These are phyloP conservation scores for Sonneratia alba DNA, from an alignment of 345 rosid genomes.

Conservation along the genomic window DNA sequence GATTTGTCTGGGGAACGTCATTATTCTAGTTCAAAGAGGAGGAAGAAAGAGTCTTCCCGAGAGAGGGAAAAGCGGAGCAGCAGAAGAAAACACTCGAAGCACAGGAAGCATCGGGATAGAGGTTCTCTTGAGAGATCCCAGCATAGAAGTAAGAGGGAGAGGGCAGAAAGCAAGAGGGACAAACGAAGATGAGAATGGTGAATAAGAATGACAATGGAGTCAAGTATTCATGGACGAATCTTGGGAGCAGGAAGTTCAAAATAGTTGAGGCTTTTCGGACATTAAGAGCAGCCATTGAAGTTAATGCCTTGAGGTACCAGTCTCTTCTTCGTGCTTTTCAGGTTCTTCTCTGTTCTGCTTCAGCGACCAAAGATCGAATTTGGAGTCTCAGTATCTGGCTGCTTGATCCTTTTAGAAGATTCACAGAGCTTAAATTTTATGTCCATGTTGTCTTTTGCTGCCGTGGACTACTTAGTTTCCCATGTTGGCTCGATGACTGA, in stretches of 20 bases:
- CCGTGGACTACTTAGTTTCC: too few relatives aligned
- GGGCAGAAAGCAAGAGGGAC: background rate
- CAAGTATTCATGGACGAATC: background rate
- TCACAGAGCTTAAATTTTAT: too few relatives aligned
- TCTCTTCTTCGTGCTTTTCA: background rate
- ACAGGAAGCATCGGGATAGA: constrained; percentile 29
- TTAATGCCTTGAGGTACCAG: background rate
- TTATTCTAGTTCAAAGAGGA: constrained; percentile 48
- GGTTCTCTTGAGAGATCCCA: constrained; percentile 35
- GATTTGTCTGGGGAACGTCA: constrained; percentile 34
- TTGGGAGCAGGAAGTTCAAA: background rate
- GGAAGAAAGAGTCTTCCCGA: constrained; percentile 37
- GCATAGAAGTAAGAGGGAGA: constrained; percentile 7
- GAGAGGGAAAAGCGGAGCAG: constrained; percentile 53
- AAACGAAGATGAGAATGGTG: background rate
- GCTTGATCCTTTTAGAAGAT: background rate
- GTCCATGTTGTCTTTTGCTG: too few relatives aligned
- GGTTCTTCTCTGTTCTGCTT: background rate
- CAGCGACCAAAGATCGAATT: background rate
- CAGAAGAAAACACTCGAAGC: constrained; percentile 57
- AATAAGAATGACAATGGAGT: too few relatives aligned
- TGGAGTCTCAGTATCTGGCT: background rate
- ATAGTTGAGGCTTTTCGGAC: background rate
- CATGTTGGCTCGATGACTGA: too few relatives aligned
- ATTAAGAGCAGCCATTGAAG: background rate